Evolutionary conservation across 345 rosid species (phyloP).

Genomic region (Heritiera littoralis): DNA sequence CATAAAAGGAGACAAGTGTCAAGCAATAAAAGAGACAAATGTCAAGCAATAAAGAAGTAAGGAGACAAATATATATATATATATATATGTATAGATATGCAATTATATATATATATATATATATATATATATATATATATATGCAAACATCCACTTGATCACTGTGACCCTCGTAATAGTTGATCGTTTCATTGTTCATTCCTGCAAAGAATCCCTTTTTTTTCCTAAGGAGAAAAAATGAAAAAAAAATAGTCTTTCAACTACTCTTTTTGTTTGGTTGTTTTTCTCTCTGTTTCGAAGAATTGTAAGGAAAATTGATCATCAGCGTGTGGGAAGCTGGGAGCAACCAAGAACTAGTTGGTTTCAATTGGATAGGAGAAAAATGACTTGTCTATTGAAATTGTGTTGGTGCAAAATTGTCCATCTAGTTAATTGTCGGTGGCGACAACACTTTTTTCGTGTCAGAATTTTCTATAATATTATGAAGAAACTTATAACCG

Average conservation of each 20-base stretch:
- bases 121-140: too few species aligned
- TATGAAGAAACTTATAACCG: too few species aligned
- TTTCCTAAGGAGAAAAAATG: not conserved
- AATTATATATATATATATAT: too few species aligned
- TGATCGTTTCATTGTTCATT: not conserved
- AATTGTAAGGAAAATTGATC: not conserved
- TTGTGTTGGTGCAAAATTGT: not conserved
- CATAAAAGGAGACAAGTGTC: too few species aligned
- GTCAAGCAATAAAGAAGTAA: too few species aligned
- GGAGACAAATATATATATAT: too few species aligned
- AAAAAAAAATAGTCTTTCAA: not conserved
- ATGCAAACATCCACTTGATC: not conserved
- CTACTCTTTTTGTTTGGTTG: not conserved
- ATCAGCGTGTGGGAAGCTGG: not conserved
- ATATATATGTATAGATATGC: too few species aligned
- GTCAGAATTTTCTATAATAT: too few species aligned
- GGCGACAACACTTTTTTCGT: not conserved
- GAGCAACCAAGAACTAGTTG: not conserved
- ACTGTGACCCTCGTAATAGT: not conserved
- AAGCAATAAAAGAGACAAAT: too few species aligned
- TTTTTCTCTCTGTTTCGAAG: not conserved
- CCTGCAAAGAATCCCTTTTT: not conserved
- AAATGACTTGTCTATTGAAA: not conserved
- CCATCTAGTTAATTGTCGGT: not conserved
- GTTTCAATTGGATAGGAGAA: not conserved